phyloP scores from a whole-genome alignment of 148 eudicot genomes.

The Arctostaphylos glauca region DNA sequence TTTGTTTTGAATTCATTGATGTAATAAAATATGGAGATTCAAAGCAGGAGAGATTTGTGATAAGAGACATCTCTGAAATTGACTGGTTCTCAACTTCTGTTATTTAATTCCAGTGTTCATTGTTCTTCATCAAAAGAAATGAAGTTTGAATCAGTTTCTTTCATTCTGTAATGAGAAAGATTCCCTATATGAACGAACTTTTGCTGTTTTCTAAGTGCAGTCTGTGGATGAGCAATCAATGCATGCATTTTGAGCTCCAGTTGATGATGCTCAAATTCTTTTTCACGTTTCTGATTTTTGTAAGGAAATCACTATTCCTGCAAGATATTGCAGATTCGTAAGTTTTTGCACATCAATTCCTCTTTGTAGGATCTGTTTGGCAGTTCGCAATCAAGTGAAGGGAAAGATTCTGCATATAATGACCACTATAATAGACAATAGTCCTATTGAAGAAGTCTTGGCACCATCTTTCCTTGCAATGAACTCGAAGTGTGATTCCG shows the following conservation, averaged over 20 bases:
- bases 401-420: slow-evolving; percentile 32
- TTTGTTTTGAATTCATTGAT: neutral
- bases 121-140: neutral
- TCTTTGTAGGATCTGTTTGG: slow-evolving; percentile 64
- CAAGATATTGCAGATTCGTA: slow-evolving; percentile 8
- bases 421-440: slow-evolving; percentile 31
- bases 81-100: neutral
- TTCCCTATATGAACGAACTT: neutral
- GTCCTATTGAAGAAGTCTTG: slow-evolving; percentile 42
- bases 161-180: neutral
- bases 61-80: neutral
- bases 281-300: slow-evolving; percentile 5
- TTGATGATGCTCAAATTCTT: slow-evolving; percentile 75
- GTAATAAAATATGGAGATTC: neutral
- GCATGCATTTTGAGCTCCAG: slow-evolving; percentile 62
- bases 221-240: slow-evolving; percentile 36
- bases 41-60: neutral
- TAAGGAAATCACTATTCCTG: neutral
- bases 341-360: neutral
- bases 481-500: slow-evolving; percentile 79
- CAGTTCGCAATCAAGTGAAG: slow-evolving; percentile 48
- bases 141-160: neutral
- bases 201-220: slow-evolving; percentile 34
- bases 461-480: slow-evolving; percentile 67
- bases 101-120: neutral